Conservation (phyloP, 2,329 filamentous ascomycete species). For the Trichoderma aggressivum region DNA sequence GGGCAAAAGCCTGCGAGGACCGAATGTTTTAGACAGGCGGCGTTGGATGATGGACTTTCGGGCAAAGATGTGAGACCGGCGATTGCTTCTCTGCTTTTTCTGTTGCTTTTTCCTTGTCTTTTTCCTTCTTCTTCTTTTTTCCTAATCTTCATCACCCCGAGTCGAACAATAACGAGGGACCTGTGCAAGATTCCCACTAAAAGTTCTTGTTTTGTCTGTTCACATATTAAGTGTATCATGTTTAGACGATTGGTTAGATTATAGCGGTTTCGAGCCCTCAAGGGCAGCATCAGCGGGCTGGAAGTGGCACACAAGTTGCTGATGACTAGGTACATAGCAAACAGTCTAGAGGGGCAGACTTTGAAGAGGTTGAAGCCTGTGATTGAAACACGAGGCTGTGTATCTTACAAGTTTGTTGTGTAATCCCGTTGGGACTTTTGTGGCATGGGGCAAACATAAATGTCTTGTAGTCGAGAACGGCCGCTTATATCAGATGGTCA, state of each 20-base stretch:
- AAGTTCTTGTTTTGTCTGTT: not conserved
- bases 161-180: not conserved
- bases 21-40: slow-evolving; percentile 9
- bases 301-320: not conserved
- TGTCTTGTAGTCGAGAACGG: not conserved
- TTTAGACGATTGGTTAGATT: slow-evolving; percentile 8
- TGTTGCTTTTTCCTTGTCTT: not conserved
- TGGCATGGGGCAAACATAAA: not conserved
- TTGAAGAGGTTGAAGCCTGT: not conserved
- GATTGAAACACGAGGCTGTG: not conserved
- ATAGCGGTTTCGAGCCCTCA: slow-evolving; percentile 10
- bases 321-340: not conserved
- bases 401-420: not conserved
- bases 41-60: slow-evolving; percentile 5
- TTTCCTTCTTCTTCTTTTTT: not conserved
- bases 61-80: not conserved
- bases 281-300: not conserved
- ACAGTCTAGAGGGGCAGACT: not conserved
- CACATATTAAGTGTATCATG: not conserved
- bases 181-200: not conserved
- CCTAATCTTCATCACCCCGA: not conserved
- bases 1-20: not conserved
- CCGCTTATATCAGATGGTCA: not conserved
- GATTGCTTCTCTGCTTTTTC: not conserved
- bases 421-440: not conserved